Evolutionary conservation across 2,329 filamentous ascomycete genomes (phyloP).

Genomic region (Pseudogymnoascus sp.): DNA sequence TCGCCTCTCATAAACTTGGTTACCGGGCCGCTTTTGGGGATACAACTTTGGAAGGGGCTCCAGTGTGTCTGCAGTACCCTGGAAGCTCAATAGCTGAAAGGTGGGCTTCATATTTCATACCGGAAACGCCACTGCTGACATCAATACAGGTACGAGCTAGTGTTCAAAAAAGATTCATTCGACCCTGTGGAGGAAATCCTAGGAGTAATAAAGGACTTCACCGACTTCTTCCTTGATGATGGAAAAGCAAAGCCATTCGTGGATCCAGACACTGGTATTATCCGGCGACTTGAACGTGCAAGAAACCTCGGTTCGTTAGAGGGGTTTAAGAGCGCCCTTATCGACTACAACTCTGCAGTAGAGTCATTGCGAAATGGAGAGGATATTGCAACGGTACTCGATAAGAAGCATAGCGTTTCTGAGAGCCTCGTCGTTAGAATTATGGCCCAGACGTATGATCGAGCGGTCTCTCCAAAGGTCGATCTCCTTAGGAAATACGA

Average conservation of each 20-base stretch:
- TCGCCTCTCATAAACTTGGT: conserved; percentile 44
- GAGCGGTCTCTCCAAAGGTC: conserved; percentile 84
- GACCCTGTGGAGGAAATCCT: conserved; percentile 70
- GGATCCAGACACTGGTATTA: conserved; percentile 65
- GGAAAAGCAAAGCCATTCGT: conserved; percentile 61
- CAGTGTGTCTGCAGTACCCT: conserved; percentile 75
- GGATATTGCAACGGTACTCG: conserved; percentile 64
- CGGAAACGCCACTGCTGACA: conserved; percentile 2
- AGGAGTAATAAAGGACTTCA: conserved; percentile 60
- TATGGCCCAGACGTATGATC: conserved; percentile 79
- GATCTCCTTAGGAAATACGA: conserved; percentile 79
- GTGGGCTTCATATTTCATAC: conserved; percentile 33
- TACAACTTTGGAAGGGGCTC: conserved; percentile 41
- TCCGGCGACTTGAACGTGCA: conserved; percentile 69
- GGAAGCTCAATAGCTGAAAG: conserved; percentile 62
- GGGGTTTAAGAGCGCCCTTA: conserved; percentile 66
- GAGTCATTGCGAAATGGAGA: conserved; percentile 59
- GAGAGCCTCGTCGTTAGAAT: conserved; percentile 72
- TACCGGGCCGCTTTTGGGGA: conserved; percentile 43
- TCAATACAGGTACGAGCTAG: conserved; percentile 57
- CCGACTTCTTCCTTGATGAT: conserved; percentile 69
- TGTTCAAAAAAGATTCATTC: conserved; percentile 71
- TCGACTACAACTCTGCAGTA: conserved; percentile 70
- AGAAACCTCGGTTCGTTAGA: conserved; percentile 51
- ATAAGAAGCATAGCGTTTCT: conserved; percentile 60